Conservation (phyloP, 352 stramenopile genomes). For the Pythium sukuiense region DNA sequence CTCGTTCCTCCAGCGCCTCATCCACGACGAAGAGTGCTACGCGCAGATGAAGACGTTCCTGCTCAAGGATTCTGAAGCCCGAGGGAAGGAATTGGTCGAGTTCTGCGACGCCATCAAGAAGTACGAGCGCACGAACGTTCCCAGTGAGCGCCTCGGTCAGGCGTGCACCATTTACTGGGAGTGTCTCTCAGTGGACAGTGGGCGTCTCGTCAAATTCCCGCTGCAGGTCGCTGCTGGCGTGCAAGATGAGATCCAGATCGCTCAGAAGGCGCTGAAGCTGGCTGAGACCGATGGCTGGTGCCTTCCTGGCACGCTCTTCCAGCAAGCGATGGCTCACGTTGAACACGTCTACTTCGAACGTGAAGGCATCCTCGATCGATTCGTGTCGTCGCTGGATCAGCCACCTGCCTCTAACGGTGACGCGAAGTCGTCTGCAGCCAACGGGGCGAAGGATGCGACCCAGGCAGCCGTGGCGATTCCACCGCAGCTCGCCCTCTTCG, state of each 20-base stretch:
- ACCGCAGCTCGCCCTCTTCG: slow-evolving; percentile 76
- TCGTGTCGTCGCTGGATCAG: slow-evolving; percentile 69
- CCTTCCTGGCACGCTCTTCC: slow-evolving; percentile 59
- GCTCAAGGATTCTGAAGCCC: slow-evolving; percentile 45
- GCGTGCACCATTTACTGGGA: slow-evolving; percentile 86
- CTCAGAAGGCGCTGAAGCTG: slow-evolving; percentile 39
- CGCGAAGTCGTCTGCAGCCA: slow-evolving; percentile 22
- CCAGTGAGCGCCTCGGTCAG: slow-evolving; percentile 72
- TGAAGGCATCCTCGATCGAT: slow-evolving; percentile 74
- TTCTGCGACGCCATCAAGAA: slow-evolving; percentile 86
- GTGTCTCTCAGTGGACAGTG: slow-evolving; percentile 66
- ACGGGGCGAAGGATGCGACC: slow-evolving; percentile 6
- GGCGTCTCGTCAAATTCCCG: slow-evolving; percentile 62
- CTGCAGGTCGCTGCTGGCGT: slow-evolving; percentile 46
- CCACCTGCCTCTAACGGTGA: slow-evolving; percentile 26
- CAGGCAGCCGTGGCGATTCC: slow-evolving; percentile 39
- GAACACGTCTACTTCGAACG: slow-evolving; percentile 73
- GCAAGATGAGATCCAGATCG: slow-evolving; percentile 66
- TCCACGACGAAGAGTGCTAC: slow-evolving; percentile 89
- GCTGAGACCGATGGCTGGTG: slow-evolving; percentile 23
- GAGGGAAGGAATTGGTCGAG: slow-evolving; percentile 70
- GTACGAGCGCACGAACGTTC: slow-evolving; percentile 67
- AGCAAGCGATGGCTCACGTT: slow-evolving; percentile 64
- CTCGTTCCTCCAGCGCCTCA: slow-evolving; percentile 84
- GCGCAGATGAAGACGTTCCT: slow-evolving; percentile 77